Conservation (phyloP, 1,284 basidiomycete genomes). For the Veloboletus limbatus region DNA sequence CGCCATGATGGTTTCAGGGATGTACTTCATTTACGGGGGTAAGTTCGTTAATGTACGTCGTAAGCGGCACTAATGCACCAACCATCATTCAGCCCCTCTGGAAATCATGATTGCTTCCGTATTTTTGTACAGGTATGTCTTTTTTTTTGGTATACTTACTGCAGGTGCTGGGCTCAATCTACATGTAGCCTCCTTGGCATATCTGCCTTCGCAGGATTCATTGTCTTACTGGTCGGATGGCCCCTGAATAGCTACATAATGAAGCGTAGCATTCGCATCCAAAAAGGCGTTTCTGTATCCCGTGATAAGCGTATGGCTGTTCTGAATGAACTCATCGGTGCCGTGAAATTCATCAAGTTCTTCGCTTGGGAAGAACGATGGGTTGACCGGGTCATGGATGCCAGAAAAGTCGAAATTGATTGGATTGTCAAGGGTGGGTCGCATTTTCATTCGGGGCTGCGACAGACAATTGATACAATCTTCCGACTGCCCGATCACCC, state of each 20-base stretch:
- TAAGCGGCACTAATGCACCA: background rate
- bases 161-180: background rate
- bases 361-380: constrained; percentile 81
- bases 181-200: constrained; percentile 69
- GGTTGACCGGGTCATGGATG: constrained; percentile 59
- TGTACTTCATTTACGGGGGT: constrained; percentile 68
- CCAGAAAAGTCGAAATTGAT: constrained; percentile 57
- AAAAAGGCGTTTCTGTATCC: constrained; percentile 69
- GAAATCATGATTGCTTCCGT: constrained; percentile 75
- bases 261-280: constrained; percentile 62
- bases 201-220: constrained; percentile 82
- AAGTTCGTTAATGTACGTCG: constrained; percentile 8
- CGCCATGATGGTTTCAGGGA: constrained; percentile 46
- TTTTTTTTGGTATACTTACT: background rate
- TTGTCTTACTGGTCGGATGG: constrained; percentile 71
- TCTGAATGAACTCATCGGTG: constrained; percentile 81
- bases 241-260: constrained; percentile 72
- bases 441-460: background rate
- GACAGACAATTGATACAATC: background rate
- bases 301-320: constrained; percentile 85
- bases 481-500: background rate
- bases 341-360: constrained; percentile 85
- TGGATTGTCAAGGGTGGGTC: constrained; percentile 67
- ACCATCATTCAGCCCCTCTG: constrained; percentile 54
- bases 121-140: constrained; percentile 76